Evolutionary conservation across 2,329 filamentous ascomycete genomes (phyloP).

Genomic region (Hypoxylon sp.): DNA sequence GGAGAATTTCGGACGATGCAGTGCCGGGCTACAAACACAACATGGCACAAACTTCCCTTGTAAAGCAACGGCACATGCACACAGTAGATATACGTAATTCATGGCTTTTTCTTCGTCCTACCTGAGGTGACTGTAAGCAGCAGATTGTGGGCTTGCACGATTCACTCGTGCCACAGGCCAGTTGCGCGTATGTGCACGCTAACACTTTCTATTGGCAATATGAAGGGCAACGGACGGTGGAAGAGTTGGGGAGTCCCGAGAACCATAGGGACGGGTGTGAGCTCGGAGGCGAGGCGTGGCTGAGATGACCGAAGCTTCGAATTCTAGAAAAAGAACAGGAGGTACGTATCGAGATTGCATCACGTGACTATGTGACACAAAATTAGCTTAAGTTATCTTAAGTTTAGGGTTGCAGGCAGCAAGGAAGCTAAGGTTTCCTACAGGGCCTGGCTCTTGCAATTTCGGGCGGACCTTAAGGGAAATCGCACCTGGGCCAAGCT

Average conservation of each 20-base stretch:
- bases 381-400: background rate
- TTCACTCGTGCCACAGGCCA: constrained; percentile 7
- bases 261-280: constrained; percentile 11
- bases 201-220: constrained; percentile 3
- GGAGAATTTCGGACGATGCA: background rate
- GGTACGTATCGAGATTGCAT: constrained; percentile 1
- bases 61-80: background rate
- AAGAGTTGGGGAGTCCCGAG: constrained; percentile 34
- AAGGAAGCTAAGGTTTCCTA: background rate
- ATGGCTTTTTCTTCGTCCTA: constrained; percentile 4
- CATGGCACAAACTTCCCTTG: background rate
- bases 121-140: constrained; percentile 7
- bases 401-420: background rate
- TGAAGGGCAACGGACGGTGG: constrained; percentile 7
- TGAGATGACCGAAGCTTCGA: constrained; percentile 31
- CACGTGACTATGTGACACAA: constrained; percentile 22
- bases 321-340: background rate
- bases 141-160: constrained; percentile 7
- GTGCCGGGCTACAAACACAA: constrained; percentile 11
- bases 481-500: no score
- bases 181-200: constrained; percentile 1
- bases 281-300: constrained; percentile 29
- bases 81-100: constrained; percentile 12
- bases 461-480: constrained; percentile 17
- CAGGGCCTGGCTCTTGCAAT: background rate